Conservation (phyloP, 2,329 filamentous ascomycete species). For the Tolypocladium pustulatum region DNA sequence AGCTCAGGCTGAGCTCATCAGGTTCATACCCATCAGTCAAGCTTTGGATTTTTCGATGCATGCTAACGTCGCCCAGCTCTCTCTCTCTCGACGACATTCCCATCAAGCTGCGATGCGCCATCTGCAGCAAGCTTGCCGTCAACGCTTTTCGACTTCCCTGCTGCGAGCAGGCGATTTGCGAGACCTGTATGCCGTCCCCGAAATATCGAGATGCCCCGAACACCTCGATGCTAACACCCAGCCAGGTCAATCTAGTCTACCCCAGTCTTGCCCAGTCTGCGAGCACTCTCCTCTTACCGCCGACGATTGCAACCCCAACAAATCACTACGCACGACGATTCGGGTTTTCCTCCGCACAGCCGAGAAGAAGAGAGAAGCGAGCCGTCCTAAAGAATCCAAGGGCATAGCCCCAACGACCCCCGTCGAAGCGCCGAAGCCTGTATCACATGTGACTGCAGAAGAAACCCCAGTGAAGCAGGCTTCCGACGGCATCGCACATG, state of each 20-base stretch:
- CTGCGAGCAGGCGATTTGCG: slow-evolving; percentile 92
- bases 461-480: slow-evolving; percentile 8
- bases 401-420: slow-evolving; percentile 29
- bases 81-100: slow-evolving; percentile 77
- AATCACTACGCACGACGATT: slow-evolving; percentile 83
- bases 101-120: slow-evolving; percentile 90
- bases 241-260: slow-evolving; percentile 63
- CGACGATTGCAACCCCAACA: slow-evolving; percentile 80
- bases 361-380: slow-evolving; percentile 75
- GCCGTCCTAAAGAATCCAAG: slow-evolving; percentile 38
- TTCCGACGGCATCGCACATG: background rate
- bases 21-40: slow-evolving; percentile 23
- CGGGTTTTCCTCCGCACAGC: slow-evolving; percentile 84
- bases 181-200: slow-evolving; percentile 51
- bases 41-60: background rate
- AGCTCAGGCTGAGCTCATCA: slow-evolving; percentile 49
- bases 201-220: too few species aligned
- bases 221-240: background rate
- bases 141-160: slow-evolving; percentile 89
- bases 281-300: slow-evolving; percentile 80
- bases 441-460: slow-evolving; percentile 9
- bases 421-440: slow-evolving; percentile 27
- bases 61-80: slow-evolving; percentile 39
- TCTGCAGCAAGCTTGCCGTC: slow-evolving; percentile 81
- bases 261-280: slow-evolving; percentile 81